Conservation (phyloP, 371 early-diverging fungal genomes). For the Mortierella polycephala region DNA sequence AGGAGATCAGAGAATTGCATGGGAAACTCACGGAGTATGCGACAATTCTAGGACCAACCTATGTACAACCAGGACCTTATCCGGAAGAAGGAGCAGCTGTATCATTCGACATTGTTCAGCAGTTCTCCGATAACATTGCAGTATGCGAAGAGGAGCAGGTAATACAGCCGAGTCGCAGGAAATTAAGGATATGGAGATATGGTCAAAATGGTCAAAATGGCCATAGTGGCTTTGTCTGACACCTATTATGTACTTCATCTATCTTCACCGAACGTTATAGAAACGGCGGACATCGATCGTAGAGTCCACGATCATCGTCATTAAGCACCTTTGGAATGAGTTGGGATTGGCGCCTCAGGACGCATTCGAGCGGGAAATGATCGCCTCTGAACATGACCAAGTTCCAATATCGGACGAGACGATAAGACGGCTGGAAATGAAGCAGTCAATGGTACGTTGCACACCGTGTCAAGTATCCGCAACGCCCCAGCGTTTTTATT, state of each 20-base stretch:
- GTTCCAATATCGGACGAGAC: slow-evolving; percentile 33
- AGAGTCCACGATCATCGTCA: slow-evolving; percentile 21
- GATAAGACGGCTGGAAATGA: slow-evolving; percentile 35
- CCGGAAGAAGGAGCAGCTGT: slow-evolving; percentile 44
- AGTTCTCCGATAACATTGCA: slow-evolving; percentile 45
- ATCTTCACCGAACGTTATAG: slow-evolving; percentile 6
- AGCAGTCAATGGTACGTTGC: slow-evolving; percentile 22
- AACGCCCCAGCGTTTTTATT: no score
- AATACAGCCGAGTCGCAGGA: neutral
- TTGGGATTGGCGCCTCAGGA: slow-evolving; percentile 38
- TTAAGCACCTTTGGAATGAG: slow-evolving; percentile 39
- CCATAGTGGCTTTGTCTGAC: no score
- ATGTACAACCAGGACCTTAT: slow-evolving; percentile 41
- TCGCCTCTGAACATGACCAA: slow-evolving; percentile 6
- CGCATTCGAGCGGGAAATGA: slow-evolving; percentile 33
- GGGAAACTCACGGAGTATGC: slow-evolving; percentile 17
- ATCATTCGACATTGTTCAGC: slow-evolving; percentile 33
- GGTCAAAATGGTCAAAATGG: no score
- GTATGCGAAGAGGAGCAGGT: slow-evolving; percentile 48
- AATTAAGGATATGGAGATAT: neutral
- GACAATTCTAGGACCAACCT: slow-evolving; percentile 32
- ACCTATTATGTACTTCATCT: neutral
- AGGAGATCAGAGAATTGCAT: slow-evolving; percentile 27
- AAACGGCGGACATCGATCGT: slow-evolving; percentile 23
- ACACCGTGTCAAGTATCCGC: neutral